Conservation (phyloP, 306 rosid genomes). For the Comarum palustre region DNA sequence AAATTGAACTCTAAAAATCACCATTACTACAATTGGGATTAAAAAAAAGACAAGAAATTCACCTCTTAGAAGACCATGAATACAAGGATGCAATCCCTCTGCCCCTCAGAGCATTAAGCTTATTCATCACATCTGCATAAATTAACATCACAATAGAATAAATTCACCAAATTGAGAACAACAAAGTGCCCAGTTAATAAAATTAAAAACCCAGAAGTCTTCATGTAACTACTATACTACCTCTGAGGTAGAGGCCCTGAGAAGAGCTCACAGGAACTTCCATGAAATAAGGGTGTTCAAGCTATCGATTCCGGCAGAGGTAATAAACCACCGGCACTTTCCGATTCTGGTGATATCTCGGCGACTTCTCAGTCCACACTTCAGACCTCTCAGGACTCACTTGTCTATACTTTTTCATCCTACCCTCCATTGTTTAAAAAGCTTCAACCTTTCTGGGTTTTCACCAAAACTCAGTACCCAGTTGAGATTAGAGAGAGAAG, state of each 20-base stretch:
- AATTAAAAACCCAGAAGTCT: background rate
- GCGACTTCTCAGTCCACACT: conserved; percentile 92
- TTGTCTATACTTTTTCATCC: conserved; percentile 68
- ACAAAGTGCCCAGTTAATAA: background rate
- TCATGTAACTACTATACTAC: conserved; percentile 27
- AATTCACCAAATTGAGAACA: background rate
- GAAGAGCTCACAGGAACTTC: conserved; percentile 73
- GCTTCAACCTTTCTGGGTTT: background rate
- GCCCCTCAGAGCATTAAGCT: conserved; percentile 74
- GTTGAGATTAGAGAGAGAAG: background rate
- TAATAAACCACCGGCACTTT: conserved; percentile 83
- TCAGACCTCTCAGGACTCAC: conserved; percentile 85
- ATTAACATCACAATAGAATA: background rate
- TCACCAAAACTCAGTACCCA: background rate
- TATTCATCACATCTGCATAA: conserved; percentile 69
- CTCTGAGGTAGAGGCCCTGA: conserved; percentile 71
- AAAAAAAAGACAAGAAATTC: background rate
- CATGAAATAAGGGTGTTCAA: conserved; percentile 97
- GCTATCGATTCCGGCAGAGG: conserved; percentile 76
- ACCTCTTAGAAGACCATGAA: conserved; percentile 97
- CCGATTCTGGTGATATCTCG: conserved; percentile 69
- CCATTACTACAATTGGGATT: background rate
- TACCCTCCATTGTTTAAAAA: conserved; percentile 50
- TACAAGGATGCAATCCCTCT: conserved; percentile 86
- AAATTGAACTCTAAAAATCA: background rate